Evolutionary conservation across 257 asterid species (phyloP).

Genomic region (Solanum dulcamara): DNA sequence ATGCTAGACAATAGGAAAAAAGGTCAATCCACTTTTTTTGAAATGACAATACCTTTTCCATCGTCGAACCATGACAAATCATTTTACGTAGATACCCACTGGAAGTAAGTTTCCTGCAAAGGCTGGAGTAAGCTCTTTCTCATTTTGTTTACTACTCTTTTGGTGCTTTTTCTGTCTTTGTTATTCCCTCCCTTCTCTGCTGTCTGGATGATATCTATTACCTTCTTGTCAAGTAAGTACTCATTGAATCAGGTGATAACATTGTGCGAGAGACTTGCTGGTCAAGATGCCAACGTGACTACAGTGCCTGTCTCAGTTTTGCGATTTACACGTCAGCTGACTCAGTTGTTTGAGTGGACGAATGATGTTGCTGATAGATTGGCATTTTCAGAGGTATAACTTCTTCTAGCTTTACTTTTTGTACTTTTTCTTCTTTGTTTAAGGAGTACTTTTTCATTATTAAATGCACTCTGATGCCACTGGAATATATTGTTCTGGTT

Average conservation of each 20-base stretch:
- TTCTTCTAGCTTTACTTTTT: neutral
- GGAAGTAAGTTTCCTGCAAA: neutral
- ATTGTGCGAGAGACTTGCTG: conserved; percentile 97
- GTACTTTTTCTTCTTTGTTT: neutral
- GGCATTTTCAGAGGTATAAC: conserved; percentile 86
- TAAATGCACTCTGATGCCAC: neutral
- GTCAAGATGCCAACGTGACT: conserved; percentile 98
- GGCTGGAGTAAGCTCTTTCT: neutral
- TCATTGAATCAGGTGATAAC: conserved; percentile 68
- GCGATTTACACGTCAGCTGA: conserved; percentile 83
- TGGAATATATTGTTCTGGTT: neutral
- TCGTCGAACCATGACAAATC: neutral
- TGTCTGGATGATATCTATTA: neutral
- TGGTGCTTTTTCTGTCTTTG: neutral
- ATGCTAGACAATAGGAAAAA: neutral
- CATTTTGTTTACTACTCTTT: neutral
- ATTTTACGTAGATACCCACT: neutral
- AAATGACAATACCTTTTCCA: neutral
- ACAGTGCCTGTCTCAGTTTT: conserved; percentile 96
- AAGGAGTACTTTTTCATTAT: neutral
- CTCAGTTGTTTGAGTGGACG: conserved; percentile 95
- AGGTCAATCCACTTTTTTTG: neutral
- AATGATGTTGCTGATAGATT: conserved; percentile 92
- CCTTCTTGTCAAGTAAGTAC: neutral
- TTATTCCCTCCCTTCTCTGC: neutral